phyloP scores from a whole-genome alignment of 495 filamentous ascomycete genomes.

The Astrothelium macrocarpum region DNA sequence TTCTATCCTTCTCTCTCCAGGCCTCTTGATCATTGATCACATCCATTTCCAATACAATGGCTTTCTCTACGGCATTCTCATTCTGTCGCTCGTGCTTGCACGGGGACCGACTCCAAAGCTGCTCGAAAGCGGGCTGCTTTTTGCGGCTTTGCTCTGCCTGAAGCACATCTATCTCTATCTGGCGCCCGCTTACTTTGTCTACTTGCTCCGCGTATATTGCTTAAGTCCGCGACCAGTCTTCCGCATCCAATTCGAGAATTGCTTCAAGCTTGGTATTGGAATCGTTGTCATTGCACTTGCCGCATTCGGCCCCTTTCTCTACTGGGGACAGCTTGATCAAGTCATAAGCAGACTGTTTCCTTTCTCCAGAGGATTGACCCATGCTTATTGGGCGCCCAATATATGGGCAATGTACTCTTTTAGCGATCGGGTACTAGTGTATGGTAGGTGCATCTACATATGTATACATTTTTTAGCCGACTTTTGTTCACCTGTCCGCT shows the following conservation, averaged over 20 bases:
- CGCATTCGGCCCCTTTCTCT: conserved; percentile 86
- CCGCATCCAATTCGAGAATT: conserved; percentile 65
- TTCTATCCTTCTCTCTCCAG: conserved; percentile 84
- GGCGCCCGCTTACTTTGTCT: conserved; percentile 93
- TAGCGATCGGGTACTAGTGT: conserved; percentile 69
- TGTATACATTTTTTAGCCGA: no score
- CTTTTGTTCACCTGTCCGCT: no score
- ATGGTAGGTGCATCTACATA: conserved; percentile 41
- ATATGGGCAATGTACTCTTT: conserved; percentile 97
- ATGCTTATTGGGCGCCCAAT: conserved; percentile 98
- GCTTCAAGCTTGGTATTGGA: conserved; percentile 66
- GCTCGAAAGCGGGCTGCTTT: conserved; percentile 67
- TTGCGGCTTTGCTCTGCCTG: conserved; percentile 77
- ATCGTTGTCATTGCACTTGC: conserved; percentile 62
- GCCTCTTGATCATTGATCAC: conserved; percentile 93
- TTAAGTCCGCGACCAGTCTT: conserved; percentile 70
- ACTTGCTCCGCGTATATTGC: conserved; percentile 77
- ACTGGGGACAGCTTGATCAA: conserved; percentile 81
- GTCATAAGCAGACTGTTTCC: conserved; percentile 79
- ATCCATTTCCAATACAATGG: conserved; percentile 99
- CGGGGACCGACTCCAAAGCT: conserved; percentile 61
- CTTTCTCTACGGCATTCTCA: conserved; percentile 81
- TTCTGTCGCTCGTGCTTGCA: conserved; percentile 74
- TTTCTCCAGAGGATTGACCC: conserved; percentile 85
- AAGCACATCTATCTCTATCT: conserved; percentile 99